A percentile compares a stretch with the other conserved stretches of the same genome.
These are phyloP conservation scores for Aureobasidium vineae DNA, from an alignment of 2,329 filamentous ascomycete species.

Conservation along the genomic window DNA sequence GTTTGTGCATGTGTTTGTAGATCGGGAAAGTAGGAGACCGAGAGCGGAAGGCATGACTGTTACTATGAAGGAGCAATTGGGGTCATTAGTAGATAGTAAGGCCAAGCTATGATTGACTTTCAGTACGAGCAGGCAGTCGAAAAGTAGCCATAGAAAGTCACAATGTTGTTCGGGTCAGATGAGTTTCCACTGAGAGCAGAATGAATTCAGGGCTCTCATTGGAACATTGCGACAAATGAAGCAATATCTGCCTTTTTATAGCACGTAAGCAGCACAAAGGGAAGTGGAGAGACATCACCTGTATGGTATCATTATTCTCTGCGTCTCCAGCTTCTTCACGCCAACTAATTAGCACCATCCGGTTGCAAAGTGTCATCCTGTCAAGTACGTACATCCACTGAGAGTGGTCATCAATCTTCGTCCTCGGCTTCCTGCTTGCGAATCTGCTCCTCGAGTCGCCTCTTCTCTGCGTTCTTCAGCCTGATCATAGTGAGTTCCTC, in stretches of 20 bases:
- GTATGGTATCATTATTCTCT: constrained; percentile 12
- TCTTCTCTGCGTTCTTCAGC: constrained; percentile 47
- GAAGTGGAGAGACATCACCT: constrained; percentile 9
- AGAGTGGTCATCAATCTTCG: background rate
- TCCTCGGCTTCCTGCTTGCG: constrained; percentile 37
- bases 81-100: constrained; percentile 33
- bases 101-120: constrained; percentile 27
- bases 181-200: background rate
- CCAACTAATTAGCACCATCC: constrained; percentile 11
- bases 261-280: background rate
- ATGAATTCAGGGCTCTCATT: background rate
- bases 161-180: too few species aligned
- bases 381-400: constrained; percentile 7
- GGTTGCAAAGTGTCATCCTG: background rate
- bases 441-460: constrained; percentile 47
- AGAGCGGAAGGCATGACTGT: constrained; percentile 62
- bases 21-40: constrained; percentile 68
- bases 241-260: background rate
- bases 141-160: background rate
- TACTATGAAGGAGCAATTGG: constrained; percentile 51
- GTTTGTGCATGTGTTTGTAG: constrained; percentile 87
- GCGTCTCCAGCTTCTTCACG: background rate
- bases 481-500: constrained; percentile 49
- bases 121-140: background rate
- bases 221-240: background rate